Evolutionary conservation across 139 green algal species (phyloP).

Genomic region (Ulvella scutata): DNA sequence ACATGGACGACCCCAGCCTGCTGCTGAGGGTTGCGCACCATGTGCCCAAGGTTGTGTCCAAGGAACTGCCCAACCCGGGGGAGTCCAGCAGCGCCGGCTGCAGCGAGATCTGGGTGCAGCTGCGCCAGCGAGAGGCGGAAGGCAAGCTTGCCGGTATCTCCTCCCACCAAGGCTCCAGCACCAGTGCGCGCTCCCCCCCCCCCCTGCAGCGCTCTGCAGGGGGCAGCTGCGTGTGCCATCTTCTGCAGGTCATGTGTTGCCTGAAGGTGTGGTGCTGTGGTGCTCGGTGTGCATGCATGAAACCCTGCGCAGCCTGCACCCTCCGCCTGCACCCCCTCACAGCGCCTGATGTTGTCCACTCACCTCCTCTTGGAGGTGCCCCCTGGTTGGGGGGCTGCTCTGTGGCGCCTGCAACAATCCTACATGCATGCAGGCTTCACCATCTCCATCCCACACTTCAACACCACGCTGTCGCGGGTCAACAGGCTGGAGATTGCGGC

Average conservation of each 20-base stretch:
- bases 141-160: neutral
- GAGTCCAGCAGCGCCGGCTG: neutral
- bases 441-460: neutral
- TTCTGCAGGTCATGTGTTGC: no score
- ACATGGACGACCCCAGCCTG: neutral
- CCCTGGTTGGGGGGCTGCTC: no score
- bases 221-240: neutral
- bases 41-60: neutral
- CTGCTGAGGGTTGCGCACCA: neutral
- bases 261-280: no score
- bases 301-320: neutral
- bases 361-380: no score
- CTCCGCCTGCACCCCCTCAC: neutral
- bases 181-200: neutral
- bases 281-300: neutral
- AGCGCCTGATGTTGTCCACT: neutral
- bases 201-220: neutral
- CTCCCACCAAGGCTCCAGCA: neutral
- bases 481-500: neutral
- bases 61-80: neutral
- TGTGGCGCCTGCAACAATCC: no score
- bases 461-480: constrained; percentile 4
- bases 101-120: neutral
- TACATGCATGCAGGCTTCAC: constrained; percentile 1
- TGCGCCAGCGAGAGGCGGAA: neutral